Evolutionary conservation across 805 yeast genomes (phyloP).

Genomic region (Saccharomyces eubayanus): DNA sequence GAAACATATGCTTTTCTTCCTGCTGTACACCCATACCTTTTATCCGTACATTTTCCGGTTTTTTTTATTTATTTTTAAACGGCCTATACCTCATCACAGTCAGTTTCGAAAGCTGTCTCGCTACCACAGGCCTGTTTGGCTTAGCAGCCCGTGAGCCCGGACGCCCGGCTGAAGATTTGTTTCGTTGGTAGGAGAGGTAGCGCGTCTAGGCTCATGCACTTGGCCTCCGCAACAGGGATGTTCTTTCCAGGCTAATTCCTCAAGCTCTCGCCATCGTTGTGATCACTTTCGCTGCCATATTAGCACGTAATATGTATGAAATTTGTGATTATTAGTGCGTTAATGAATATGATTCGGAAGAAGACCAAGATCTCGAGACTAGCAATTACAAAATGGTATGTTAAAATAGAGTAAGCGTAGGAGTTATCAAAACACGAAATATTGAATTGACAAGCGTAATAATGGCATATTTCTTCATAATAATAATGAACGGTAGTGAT

Average conservation of each 20-base stretch:
- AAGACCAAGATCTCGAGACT: background rate
- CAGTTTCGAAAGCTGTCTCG: background rate
- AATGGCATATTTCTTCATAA: background rate
- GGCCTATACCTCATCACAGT: no score
- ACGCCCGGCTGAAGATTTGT: background rate
- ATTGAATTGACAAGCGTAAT: background rate
- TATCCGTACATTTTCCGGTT: background rate
- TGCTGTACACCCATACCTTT: background rate
- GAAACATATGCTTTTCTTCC: background rate
- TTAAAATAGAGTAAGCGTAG: background rate
- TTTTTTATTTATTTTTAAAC: background rate
- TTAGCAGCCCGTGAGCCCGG: background rate
- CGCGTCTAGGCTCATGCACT: background rate
- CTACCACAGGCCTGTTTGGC: background rate
- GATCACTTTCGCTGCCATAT: background rate
- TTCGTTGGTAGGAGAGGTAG: background rate
- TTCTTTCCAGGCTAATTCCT: background rate
- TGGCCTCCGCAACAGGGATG: background rate
- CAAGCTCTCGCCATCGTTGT: background rate
- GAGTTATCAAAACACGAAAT: background rate
- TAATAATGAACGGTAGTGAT: background rate
- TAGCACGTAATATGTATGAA: background rate
- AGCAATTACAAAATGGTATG: slow-evolving; percentile 3
- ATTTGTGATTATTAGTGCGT: background rate
- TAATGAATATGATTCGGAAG: background rate